Evolutionary conservation across 768 basidiomycete genomes (phyloP), one percentile per base, ranked within the genome.

Genomic region (Phanerochaete sordida): DNA sequence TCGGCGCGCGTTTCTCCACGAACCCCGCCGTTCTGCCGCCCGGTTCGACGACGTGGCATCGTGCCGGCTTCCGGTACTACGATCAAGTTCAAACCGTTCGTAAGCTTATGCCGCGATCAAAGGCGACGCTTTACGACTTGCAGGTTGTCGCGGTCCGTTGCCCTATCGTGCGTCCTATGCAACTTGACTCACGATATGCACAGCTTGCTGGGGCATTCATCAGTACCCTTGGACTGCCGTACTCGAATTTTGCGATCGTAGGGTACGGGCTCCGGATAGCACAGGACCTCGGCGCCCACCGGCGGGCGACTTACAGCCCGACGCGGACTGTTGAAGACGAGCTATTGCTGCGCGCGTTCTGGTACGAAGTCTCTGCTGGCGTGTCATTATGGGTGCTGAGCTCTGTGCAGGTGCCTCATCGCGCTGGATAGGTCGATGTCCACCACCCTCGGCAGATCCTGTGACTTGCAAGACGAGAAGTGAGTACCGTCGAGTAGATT

Each of bases 341-440:
- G 64, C 75, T 90, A 19, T 90, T 86, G 83, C 91, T 89, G 70
- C 81, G 92, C 27, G 85, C 85, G 0, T 91, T 93, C 68, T 91
- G 88, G 89, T 81, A 79, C 21, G 52, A n/a, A n/a, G 24, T 13
- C 46, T 11, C 21, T 15, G 19, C 19, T 23, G 13, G n/a, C 5
- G 46, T 39, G 37, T 39, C 37, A 23, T 47, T 2, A n/a, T n/a
- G n/a, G n/a, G n/a, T n/a, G n/a, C n/a, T n/a, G n/a, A n/a, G 2
- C 21, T 5, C 21, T 23, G 21, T 47, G 44, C 54, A 84, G 84
- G 83, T 75, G 79, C 1, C 74, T 84, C 13, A 66, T 83, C 43
- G n/a, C 60, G 27, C 66, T 82, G 31, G 84, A 86, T 65, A 69
- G 82, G 49, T 56, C 72, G 26, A 58, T 77, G 23, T 81, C 83